phyloP scores from a whole-genome alignment of 1,284 basidiomycete species.

The Fomitopsis pinicola region DNA sequence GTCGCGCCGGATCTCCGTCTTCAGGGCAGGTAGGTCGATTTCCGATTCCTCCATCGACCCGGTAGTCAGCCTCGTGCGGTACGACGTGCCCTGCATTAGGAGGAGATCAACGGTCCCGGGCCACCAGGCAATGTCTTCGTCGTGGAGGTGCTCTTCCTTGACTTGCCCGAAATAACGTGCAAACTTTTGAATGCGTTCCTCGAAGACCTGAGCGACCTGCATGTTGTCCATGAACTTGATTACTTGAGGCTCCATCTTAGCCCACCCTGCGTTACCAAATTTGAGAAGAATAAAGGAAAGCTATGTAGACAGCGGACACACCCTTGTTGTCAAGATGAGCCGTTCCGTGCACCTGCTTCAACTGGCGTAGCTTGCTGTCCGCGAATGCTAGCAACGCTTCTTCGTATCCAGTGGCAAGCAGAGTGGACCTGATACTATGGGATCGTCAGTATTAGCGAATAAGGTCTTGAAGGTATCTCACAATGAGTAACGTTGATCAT shows the following conservation, averaged over 20 bases:
- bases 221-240: not conserved
- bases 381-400: not conserved
- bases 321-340: not conserved
- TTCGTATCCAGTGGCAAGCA: not conserved
- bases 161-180: not conserved
- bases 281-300: not conserved
- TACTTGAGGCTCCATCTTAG: not conserved
- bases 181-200: not conserved
- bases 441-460: not conserved
- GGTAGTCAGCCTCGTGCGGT: not conserved
- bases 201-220: not conserved
- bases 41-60: not conserved
- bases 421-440: not conserved
- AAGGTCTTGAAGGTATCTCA: not conserved
- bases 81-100: not conserved
- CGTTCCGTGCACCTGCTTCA: not conserved
- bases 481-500: not conserved
- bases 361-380: not conserved
- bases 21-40: not conserved
- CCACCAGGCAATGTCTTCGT: not conserved
- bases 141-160: not conserved
- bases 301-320: not conserved
- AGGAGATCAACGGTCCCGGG: not conserved
- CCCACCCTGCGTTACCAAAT: not conserved
- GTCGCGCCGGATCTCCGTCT: not conserved